Evolutionary conservation across 2,329 filamentous ascomycete species (phyloP), one percentile per base, ranked within the genome.

Genomic region (Ophiocordyceps unilateralis): DNA sequence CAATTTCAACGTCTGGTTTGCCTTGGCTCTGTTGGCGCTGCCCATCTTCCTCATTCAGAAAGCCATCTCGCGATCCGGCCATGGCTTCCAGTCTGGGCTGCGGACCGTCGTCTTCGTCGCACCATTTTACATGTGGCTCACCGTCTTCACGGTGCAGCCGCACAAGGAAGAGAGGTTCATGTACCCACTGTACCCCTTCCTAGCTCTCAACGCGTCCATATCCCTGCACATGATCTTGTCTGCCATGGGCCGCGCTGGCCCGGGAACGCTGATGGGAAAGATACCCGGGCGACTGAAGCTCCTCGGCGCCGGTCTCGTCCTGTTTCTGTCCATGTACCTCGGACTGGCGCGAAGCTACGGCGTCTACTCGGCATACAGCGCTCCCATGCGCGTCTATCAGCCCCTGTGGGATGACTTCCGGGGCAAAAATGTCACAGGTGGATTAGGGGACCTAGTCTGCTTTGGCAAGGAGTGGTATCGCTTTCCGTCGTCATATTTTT

Each of bases 151-250:
- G 0, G 58, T 82, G 9, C 91, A 98, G 57, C 85, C 91, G 15
- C 91, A 98, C 64, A 98, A 98, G 56, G 91, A 98, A 59, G 91
- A 98, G 62, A 74, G 91, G 7, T 98, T 98, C 66, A 96, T 98
- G 88, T 98, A 94, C 55, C 91, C 91, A 0, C 83, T 78, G 2
- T 98, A 98, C 54, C 91, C 91, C 1, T 86, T 89, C 48, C 69
- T 98, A 32, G 82, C 83, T 0, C 69, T 98, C 30, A 95, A 94
- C 54, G 88, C 88, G 3, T 83, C 89, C 9, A 73, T 95, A 43
- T 75, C 84, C 4, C 66, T 93, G 30, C 87, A 96, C 58, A 81
- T 93, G 45, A 55, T 93, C 2, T 69, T 96, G 15, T 70, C 78
- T 12, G 79, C 81, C 32, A 63, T 94, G 40, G 86, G 88, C 17